Base-by-base conservation (phyloP, 352 stramenopile genomes). In the Phytophthora pisi region DNA sequence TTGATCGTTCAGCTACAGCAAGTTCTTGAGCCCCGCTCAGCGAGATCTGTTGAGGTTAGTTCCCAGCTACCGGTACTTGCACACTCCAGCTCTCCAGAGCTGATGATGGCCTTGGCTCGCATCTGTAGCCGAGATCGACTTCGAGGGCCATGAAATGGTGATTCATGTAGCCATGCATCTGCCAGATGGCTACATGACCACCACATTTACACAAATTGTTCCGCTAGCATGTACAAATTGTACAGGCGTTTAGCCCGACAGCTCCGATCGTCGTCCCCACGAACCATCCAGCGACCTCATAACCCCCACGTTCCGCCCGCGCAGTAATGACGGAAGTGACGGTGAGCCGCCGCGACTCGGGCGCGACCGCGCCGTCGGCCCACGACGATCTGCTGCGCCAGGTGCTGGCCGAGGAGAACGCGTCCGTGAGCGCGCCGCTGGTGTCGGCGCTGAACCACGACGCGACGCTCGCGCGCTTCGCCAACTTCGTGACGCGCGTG, bases 371-470 rank as follows among this genome's bases (percentile, higher is more conserved):
- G 7, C 24, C 58, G 15, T 24, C 40, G n/a, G 43, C 57, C 51
- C 70, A 74, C 60, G 68, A 82, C 18, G 67, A 78, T 11, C 62
- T 82, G 47, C 72, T 92, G 54, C 61, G 53, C 13, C 77, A 72
- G 47, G 62, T 90, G n/a, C 74, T 93, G 30, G 63, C 61, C 16
- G 72, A 89, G 28, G 84, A 93, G 40, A 77, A 67, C 42, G 74
- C 77, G 31, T 61, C 68, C 10, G 77, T 91, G 26, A 89, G 79
- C 18, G 78, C 73, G 7, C 64, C 78, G 34, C 79, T 92, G 47
- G 76, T 91, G 36, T 87, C 84, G 36, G 78, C 84, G 51, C 58
- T 95, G 56, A 86, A 71, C 66, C 70, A 88, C 26, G 87, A 93
- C 64, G 67, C 70, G 58, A 78, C 75, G n/a, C 86, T 82, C 66